These are phyloP conservation scores for Limtongia smithiae DNA, from an alignment of 805 yeast species.

Conservation along the genomic window DNA sequence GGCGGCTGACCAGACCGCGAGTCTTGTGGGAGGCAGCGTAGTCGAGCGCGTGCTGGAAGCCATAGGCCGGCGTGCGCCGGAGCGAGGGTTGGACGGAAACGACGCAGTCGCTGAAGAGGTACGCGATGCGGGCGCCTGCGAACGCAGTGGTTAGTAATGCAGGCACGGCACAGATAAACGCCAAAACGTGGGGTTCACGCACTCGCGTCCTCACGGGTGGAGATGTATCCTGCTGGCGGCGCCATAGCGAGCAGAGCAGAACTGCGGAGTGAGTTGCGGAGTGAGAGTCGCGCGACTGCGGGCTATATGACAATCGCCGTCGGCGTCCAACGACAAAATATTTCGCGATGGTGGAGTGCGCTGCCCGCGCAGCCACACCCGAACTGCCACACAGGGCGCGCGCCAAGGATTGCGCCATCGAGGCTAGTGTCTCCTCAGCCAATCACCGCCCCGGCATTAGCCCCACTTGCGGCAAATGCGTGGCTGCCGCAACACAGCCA, in stretches of 20 bases:
- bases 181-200: slow-evolving; percentile 1
- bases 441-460: too few relatives aligned
- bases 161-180: background rate
- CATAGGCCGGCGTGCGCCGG: slow-evolving; percentile 1
- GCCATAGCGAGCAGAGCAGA: too few relatives aligned
- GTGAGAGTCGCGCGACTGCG: too few relatives aligned
- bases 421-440: background rate
- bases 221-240: slow-evolving; percentile 20
- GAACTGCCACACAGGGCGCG: background rate
- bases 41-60: slow-evolving; percentile 23
- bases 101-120: slow-evolving; percentile 26
- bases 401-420: background rate
- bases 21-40: slow-evolving; percentile 17
- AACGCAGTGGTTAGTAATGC: background rate
- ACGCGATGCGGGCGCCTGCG: slow-evolving; percentile 27
- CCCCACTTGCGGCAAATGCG: background rate
- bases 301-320: too few relatives aligned
- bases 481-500: background rate
- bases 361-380: background rate
- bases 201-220: slow-evolving; percentile 28
- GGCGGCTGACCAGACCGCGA: slow-evolving; percentile 25
- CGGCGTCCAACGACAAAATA: too few relatives aligned
- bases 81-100: slow-evolving; percentile 25
- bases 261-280: too few relatives aligned
- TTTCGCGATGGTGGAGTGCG: too few relatives aligned